Percentiles rank a stretch among this genome's conserved stretches.
Conservation (phyloP, 768 basidiomycete genomes). For the Amanita pseudoporphyria region DNA sequence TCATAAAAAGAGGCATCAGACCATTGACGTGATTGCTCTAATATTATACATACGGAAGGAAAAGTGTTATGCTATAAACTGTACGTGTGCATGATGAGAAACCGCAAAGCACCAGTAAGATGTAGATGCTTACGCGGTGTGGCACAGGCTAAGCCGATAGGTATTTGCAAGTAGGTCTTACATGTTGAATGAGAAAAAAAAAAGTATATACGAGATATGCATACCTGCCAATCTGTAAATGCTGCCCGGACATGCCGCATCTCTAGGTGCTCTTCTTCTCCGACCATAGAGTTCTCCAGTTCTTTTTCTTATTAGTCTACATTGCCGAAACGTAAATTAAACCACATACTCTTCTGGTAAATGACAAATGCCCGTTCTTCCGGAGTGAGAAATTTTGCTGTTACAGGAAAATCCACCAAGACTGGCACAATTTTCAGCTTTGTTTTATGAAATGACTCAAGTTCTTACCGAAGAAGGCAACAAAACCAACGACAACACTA, state of each 20-base stretch:
- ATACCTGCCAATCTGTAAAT: constrained; percentile 54
- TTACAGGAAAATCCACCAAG: constrained; percentile 51
- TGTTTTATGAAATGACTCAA: no score
- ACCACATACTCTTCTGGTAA: constrained; percentile 40
- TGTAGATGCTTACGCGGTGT: constrained; percentile 39
- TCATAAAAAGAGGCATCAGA: background rate
- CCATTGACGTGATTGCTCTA: background rate
- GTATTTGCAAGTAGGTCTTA: constrained; percentile 43
- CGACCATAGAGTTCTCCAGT: constrained; percentile 44
- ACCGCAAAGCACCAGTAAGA: background rate
- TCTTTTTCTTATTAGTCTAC: constrained; percentile 20
- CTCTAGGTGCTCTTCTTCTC: constrained; percentile 54
- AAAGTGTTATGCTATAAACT: constrained; percentile 67
- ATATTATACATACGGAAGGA: constrained; percentile 42
- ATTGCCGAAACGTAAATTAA: background rate
- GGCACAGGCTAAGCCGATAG: constrained; percentile 49
- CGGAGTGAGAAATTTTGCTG: constrained; percentile 50
- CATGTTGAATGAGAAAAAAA: background rate
- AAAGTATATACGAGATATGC: background rate
- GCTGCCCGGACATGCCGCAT: constrained; percentile 43
- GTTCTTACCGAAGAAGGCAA: constrained; percentile 39
- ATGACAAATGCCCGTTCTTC: constrained; percentile 49
- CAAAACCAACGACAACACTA: constrained; percentile 45
- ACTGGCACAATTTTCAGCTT: no score
- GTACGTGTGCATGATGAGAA: background rate